Evolutionary conservation across 352 stramenopile species (phyloP), one percentile per base, ranked within the genome.

Genomic region (Phytopythium sindhum): DNA sequence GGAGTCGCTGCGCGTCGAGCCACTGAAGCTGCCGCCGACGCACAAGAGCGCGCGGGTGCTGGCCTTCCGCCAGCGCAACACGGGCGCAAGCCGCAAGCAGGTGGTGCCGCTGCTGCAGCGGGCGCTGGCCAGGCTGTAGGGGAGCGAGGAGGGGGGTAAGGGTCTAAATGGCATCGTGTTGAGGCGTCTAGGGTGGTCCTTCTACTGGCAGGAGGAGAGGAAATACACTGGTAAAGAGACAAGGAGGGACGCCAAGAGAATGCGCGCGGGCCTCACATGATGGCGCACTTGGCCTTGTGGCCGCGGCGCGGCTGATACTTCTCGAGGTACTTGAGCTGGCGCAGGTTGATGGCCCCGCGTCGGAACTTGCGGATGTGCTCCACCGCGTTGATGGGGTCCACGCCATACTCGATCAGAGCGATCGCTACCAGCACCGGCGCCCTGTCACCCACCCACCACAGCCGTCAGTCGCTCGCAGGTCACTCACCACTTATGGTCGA

Each of bases 401-500:
- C 81, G 33, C 87, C 90, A 51, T 88, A 98, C 74, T 99, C 97
- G 71, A 99, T 99, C 45, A 99, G 73, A 44, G 97, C 97, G 69
- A 99, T 98, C 5, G 97, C 97, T 19, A 99, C 97, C 45, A 99
- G 85, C 56, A 99, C 96, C 0, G 97, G 97, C 6, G 97, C 97
- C 47, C 83, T 92, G 56, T 51, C 5, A 56, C 6, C 37, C 44
- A 53, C 1, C 4, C 50, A 51, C 50, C 45, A n/a, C n/a, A n/a
- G n/a, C 56, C 14, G 39, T 45, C 14, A 45, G 39, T n/a, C 12
- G 39, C 4, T 21, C 21, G n/a, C 8, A n/a, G n/a, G n/a, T n/a
- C n/a, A n/a, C n/a, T n/a, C n/a, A n/a, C n/a, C n/a, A n/a, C n/a
- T n/a, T n/a, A n/a, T n/a, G n/a, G n/a, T n/a, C n/a, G n/a, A n/a